Percentiles rank a stretch among this genome's conserved stretches.
phyloP scores from a whole-genome alignment of 2,329 filamentous ascomycete species.

The Colletotrichum sp. region DNA sequence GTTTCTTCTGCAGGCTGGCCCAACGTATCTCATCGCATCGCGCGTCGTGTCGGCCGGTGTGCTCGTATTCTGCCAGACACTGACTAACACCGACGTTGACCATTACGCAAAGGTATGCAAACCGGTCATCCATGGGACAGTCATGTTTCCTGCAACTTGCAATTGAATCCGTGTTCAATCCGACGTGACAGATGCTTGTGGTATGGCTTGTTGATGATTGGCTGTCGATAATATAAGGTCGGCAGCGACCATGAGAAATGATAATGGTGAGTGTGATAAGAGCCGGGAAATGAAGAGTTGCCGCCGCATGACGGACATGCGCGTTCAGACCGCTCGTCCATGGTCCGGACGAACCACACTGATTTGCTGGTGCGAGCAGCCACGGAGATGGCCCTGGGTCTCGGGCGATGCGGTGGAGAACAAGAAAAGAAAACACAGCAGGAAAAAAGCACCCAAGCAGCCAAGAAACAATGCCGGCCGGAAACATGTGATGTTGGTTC shows the following conservation, averaged over 20 bases:
- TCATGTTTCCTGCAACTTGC: background rate
- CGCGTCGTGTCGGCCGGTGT: background rate
- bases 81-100: background rate
- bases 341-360: constrained; percentile 2
- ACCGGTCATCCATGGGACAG: background rate
- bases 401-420: background rate
- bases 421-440: background rate
- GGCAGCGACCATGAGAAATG: background rate
- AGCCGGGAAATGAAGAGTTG: constrained; percentile 8
- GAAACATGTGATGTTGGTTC: background rate
- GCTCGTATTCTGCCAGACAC: background rate
- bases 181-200: background rate
- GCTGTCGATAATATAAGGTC: background rate
- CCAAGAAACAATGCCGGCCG: background rate
- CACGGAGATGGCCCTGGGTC: background rate
- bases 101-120: background rate
- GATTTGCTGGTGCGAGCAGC: background rate
- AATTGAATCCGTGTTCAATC: background rate
- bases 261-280: background rate
- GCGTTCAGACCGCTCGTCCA: background rate
- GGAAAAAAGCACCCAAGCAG: background rate
- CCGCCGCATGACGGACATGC: background rate
- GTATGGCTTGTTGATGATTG: background rate
- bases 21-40: background rate
- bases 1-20: background rate